phyloP scores from a whole-genome alignment of 116 monocot species.

The Papilionanthe hybrid region DNA sequence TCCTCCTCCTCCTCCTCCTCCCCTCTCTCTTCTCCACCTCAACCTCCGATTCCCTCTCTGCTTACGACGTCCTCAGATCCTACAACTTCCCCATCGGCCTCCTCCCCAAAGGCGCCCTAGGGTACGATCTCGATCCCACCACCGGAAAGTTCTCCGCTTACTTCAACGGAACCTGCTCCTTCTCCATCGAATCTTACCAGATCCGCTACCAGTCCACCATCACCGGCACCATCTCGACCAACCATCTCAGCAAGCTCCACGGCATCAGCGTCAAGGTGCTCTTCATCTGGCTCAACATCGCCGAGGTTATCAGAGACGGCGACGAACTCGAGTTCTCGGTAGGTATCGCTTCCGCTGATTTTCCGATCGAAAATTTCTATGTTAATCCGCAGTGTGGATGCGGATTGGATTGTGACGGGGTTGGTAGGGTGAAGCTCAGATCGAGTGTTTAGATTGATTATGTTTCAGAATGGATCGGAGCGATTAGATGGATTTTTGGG shows the following conservation, averaged over 20 bases:
- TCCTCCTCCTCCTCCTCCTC: constrained; percentile 1
- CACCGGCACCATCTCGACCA: constrained; percentile 30
- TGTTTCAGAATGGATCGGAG: neutral
- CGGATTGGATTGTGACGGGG: constrained; percentile 33
- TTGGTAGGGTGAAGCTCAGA: neutral
- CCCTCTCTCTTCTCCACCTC: neutral
- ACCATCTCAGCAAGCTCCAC: constrained; percentile 19
- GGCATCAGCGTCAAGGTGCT: constrained; percentile 42
- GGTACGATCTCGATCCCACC: constrained; percentile 30
- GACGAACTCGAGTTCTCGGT: constrained; percentile 47
- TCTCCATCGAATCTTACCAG: constrained; percentile 42
- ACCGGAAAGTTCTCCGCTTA: constrained; percentile 41
- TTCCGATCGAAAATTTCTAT: constrained; percentile 35
- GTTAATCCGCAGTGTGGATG: constrained; percentile 48
- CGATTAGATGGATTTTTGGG: neutral
- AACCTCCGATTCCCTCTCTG: neutral
- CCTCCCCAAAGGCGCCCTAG: constrained; percentile 33
- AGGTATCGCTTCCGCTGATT: constrained; percentile 48
- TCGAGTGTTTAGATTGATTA: neutral
- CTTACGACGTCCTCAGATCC: constrained; percentile 33
- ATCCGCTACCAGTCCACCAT: constrained; percentile 36
- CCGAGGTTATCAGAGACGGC: constrained; percentile 30
- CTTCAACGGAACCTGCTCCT: constrained; percentile 28
- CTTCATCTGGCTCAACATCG: constrained; percentile 35
- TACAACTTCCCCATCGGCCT: constrained; percentile 41